Evolutionary conservation across 2,329 filamentous ascomycete species (phyloP).

Genomic region (Alternaria sp.): DNA sequence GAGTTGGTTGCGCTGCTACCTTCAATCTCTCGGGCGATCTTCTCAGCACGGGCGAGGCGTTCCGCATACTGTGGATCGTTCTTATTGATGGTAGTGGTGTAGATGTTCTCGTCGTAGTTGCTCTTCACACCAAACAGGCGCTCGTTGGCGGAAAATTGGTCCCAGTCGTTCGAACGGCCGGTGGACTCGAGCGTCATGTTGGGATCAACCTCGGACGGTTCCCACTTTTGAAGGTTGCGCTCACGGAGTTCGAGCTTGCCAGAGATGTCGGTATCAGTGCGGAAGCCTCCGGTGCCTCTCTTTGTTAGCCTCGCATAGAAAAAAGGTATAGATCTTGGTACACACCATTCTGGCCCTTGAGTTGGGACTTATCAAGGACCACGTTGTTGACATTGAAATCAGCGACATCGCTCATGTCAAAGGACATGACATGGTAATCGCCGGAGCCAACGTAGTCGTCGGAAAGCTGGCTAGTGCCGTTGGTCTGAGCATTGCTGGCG

Average conservation of each 20-base stretch:
- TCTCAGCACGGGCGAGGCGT: constrained; percentile 75
- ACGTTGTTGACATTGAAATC: constrained; percentile 64
- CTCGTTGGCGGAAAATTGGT: constrained; percentile 93
- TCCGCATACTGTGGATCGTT: constrained; percentile 81
- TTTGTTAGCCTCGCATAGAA: constrained; percentile 60
- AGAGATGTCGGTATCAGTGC: constrained; percentile 88
- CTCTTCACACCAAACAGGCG: constrained; percentile 84
- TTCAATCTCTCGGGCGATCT: constrained; percentile 89
- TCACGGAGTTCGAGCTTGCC: constrained; percentile 72
- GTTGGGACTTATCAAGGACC: constrained; percentile 57
- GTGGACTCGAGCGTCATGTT: constrained; percentile 74
- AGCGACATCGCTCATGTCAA: constrained; percentile 66
- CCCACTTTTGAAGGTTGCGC: constrained; percentile 81
- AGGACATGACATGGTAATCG: constrained; percentile 62
- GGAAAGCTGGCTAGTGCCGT: constrained; percentile 51
- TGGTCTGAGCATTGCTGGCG: constrained; percentile 51
- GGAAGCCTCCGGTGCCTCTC: constrained; percentile 66
- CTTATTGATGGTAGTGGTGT: constrained; percentile 90
- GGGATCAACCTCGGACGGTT: constrained; percentile 67
- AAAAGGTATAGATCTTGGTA: neutral
- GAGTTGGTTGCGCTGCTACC: constrained; percentile 73
- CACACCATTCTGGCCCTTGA: constrained; percentile 65
- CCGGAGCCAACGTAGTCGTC: constrained; percentile 56
- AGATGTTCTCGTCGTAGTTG: constrained; percentile 92
- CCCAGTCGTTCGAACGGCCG: constrained; percentile 66